phyloP scores from a whole-genome alignment of 495 filamentous ascomycete genomes.

The Xylaria scruposa region DNA sequence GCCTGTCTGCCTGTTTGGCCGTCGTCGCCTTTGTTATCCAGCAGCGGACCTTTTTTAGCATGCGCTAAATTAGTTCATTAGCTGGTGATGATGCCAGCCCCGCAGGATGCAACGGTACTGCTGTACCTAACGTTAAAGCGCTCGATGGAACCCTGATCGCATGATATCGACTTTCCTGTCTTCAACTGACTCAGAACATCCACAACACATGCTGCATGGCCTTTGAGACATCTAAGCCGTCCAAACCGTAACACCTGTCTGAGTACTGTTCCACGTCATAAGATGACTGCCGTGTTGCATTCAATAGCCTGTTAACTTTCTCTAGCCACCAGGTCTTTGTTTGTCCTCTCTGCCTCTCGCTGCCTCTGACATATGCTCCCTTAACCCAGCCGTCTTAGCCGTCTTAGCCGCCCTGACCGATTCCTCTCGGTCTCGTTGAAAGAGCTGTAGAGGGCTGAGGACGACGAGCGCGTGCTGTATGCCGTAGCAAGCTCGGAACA shows the following conservation, averaged over 20 bases:
- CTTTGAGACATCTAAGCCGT: neutral
- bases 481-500: neutral
- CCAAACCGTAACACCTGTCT: conserved; percentile 11
- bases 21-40: no score
- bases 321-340: neutral
- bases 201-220: neutral
- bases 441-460: neutral
- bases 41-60: neutral
- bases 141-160: conserved; percentile 1
- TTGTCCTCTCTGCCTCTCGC: no score
- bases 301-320: conserved; percentile 8
- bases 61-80: neutral
- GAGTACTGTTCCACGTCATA: conserved; percentile 14
- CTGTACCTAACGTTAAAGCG: neutral
- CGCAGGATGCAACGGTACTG: neutral
- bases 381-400: neutral
- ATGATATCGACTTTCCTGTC: neutral
- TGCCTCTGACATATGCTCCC: neutral
- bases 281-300: neutral
- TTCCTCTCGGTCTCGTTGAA: neutral
- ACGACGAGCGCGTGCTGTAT: neutral
- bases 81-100: neutral
- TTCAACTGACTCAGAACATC: neutral
- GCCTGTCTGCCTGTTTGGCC: no score
- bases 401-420: neutral